Percentiles rank a stretch among this genome's conserved stretches.
Conservation (phyloP, 208 protist genomes). For the Acanthamoeba royreba region DNA sequence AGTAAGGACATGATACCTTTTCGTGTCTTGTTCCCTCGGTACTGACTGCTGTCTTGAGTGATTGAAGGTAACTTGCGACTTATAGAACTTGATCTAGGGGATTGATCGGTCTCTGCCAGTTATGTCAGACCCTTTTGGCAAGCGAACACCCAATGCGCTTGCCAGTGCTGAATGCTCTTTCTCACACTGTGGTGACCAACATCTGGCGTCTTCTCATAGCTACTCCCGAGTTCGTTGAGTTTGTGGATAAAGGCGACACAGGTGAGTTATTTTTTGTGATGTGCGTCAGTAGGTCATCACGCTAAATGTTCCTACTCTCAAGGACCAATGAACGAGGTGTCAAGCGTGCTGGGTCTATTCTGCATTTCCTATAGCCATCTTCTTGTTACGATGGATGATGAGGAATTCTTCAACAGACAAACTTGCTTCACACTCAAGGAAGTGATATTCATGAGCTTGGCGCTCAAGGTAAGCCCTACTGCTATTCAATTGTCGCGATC, state of each 20-base stretch:
- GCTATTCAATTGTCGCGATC: too few relatives aligned
- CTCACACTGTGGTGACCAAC: neutral
- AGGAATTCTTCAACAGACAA: constrained; percentile 20
- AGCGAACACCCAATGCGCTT: neutral
- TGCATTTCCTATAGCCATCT: neutral
- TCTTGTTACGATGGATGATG: neutral
- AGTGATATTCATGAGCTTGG: neutral
- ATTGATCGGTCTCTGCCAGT: neutral
- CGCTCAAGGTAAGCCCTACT: neutral
- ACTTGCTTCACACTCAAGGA: neutral
- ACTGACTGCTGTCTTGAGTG: neutral
- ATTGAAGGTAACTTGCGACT: neutral
- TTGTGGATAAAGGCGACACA: neutral
- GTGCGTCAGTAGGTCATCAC: neutral
- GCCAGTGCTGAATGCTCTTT: neutral
- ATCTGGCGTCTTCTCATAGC: neutral
- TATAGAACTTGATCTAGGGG: neutral
- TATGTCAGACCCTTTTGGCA: neutral
- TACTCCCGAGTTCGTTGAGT: neutral
- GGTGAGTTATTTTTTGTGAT: neutral
- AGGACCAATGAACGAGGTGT: neutral
- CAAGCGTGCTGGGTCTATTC: neutral
- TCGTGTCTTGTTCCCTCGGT: neutral
- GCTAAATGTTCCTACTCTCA: neutral
- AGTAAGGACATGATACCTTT: neutral